These are phyloP conservation scores for Penicillium sp. DNA, from an alignment of 2,329 filamentous ascomycete genomes.

Conservation along the genomic window DNA sequence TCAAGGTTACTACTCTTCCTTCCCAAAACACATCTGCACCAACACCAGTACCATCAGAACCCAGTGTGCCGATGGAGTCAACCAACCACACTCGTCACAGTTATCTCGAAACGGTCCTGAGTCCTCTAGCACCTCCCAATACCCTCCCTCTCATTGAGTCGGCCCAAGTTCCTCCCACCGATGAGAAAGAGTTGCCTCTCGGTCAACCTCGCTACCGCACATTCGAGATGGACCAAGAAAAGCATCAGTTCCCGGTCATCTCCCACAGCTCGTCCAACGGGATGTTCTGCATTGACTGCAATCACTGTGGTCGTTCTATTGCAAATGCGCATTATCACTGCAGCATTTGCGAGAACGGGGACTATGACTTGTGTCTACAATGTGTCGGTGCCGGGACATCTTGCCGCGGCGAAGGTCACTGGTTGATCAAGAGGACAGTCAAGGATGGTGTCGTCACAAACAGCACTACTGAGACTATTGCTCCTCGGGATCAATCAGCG, in stretches of 20 bases:
- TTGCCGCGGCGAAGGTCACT: constrained; percentile 78
- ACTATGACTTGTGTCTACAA: constrained; percentile 84
- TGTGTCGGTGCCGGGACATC: constrained; percentile 75
- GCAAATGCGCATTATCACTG: constrained; percentile 89
- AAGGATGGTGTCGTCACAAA: constrained; percentile 75
- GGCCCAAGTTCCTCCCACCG: background rate
- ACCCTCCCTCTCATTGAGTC: constrained; percentile 8
- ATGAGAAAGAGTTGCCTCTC: constrained; percentile 7
- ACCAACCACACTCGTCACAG: constrained; percentile 32
- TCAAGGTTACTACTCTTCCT: constrained; percentile 68
- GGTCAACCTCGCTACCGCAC: constrained; percentile 27
- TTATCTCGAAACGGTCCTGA: constrained; percentile 47
- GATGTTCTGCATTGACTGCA: constrained; percentile 87
- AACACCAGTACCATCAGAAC: constrained; percentile 17
- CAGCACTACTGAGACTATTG: constrained; percentile 80
- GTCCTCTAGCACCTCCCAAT: constrained; percentile 23
- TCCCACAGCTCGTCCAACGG: constrained; percentile 36
- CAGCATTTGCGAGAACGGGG: constrained; percentile 85
- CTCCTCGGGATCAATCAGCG: constrained; percentile 58
- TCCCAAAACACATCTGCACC: constrained; percentile 34
- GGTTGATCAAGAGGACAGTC: constrained; percentile 89
- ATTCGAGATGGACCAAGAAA: constrained; percentile 31
- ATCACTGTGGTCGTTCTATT: constrained; percentile 78
- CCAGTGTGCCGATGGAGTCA: constrained; percentile 11
- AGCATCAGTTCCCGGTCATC: constrained; percentile 33